Evolutionary conservation across 768 basidiomycete species (phyloP).

Genomic region (Mycena capillaripes): DNA sequence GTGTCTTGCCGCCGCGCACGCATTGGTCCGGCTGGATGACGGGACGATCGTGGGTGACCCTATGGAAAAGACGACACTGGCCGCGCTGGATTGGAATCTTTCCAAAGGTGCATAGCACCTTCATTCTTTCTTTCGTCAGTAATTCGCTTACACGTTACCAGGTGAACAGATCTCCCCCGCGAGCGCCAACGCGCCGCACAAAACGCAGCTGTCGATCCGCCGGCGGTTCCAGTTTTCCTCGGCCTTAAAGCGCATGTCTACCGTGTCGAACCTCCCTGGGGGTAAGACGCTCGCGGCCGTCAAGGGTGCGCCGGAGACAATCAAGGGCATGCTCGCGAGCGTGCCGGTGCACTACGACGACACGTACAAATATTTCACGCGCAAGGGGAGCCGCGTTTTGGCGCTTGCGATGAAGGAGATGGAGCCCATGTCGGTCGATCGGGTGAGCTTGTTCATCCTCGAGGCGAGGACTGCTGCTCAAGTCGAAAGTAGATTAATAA

Average conservation of each 20-base stretch:
- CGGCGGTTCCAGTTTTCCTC: constrained; percentile 99
- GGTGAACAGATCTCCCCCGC: constrained; percentile 82
- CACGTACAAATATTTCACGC: constrained; percentile 95
- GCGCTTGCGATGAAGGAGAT: constrained; percentile 92
- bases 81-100: constrained; percentile 91
- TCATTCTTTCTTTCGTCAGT: background rate
- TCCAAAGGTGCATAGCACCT: constrained; percentile 63
- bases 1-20: constrained; percentile 95
- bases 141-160: constrained; percentile 51
- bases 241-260: constrained; percentile 97
- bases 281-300: constrained; percentile 79
- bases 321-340: constrained; percentile 84
- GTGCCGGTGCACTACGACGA: constrained; percentile 91
- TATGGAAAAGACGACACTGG: constrained; percentile 98
- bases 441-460: constrained; percentile 61
- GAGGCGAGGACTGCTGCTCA: background rate
- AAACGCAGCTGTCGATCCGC: constrained; percentile 77
- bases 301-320: constrained; percentile 98
- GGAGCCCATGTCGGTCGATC: constrained; percentile 76
- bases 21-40: constrained; percentile 94
- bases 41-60: constrained; percentile 96
- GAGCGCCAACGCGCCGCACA: constrained; percentile 66
- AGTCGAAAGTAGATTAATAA: constrained; percentile 82
- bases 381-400: constrained; percentile 93
- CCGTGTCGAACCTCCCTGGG: constrained; percentile 76